Evolutionary conservation across 1,284 basidiomycete genomes (phyloP).

Genomic region (Amylostereum areolatum): DNA sequence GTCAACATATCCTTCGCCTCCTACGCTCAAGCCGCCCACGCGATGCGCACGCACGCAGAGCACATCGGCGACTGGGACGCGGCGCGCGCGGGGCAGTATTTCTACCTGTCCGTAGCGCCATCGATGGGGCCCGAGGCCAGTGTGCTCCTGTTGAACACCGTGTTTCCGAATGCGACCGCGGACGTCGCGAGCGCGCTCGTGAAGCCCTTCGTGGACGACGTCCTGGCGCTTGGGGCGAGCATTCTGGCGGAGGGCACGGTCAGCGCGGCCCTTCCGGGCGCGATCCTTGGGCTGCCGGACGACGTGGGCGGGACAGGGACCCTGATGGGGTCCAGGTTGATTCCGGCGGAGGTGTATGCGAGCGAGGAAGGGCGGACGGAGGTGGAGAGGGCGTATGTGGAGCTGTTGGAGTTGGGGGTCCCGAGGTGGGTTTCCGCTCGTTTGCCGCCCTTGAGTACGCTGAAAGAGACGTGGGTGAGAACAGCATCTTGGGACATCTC

Average conservation of each 20-base stretch:
- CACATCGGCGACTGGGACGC: slow-evolving; percentile 29
- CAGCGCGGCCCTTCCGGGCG: not conserved
- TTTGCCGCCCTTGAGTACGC: too few relatives aligned
- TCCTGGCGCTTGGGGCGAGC: slow-evolving; percentile 9
- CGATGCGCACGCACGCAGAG: slow-evolving; percentile 11
- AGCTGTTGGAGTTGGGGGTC: slow-evolving; percentile 3
- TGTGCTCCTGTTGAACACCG: slow-evolving; percentile 4
- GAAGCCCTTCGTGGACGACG: slow-evolving; percentile 20
- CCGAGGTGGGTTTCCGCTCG: not conserved
- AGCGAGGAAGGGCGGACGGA: not conserved
- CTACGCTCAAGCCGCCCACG: slow-evolving; percentile 4
- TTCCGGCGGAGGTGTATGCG: slow-evolving; percentile 14
- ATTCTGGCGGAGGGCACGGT: slow-evolving; percentile 4
- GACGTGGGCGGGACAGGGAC: slow-evolving; percentile 12
- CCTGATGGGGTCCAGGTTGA: slow-evolving; percentile 18
- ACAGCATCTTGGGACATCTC: slow-evolving; percentile 3
- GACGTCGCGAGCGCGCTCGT: slow-evolving; percentile 17
- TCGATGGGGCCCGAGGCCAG: not conserved
- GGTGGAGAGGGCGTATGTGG: slow-evolving; percentile 10
- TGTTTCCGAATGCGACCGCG: slow-evolving; percentile 13
- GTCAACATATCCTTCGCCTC: slow-evolving; percentile 9
- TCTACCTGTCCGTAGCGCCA: slow-evolving; percentile 14
- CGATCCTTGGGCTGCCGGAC: slow-evolving; percentile 8
- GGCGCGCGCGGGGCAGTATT: slow-evolving; percentile 25
- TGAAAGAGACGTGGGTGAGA: too few relatives aligned